phyloP scores from a whole-genome alignment of 192 early-diverging fungal genomes.

The Dispira simplex region DNA sequence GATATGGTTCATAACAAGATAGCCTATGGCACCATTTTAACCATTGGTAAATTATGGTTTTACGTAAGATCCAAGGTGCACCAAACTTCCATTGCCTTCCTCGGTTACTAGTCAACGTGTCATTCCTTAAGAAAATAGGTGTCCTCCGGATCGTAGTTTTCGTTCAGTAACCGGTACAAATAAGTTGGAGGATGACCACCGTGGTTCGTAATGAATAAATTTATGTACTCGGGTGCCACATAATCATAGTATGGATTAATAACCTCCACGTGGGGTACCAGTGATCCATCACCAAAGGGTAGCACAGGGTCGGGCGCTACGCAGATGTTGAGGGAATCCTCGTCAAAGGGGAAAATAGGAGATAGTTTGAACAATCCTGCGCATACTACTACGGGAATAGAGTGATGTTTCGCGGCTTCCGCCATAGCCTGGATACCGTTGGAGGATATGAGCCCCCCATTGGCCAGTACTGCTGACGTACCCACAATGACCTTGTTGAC shows the following conservation, averaged over 20 bases:
- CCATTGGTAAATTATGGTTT: too few species aligned
- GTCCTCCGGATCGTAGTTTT: conserved; percentile 26
- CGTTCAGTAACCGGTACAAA: conserved; percentile 57
- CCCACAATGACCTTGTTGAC: conserved; percentile 95
- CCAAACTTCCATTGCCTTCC: too few species aligned
- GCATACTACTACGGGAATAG: conserved; percentile 85
- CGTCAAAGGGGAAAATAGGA: conserved; percentile 76
- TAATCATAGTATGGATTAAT: conserved; percentile 87
- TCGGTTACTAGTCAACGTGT: too few species aligned
- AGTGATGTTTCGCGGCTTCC: conserved; percentile 81
- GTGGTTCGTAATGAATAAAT: conserved; percentile 79
- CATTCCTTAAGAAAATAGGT: conserved; percentile 5
- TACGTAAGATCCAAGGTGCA: too few species aligned
- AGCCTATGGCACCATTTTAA: too few species aligned
- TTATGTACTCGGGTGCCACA: conserved; percentile 79
- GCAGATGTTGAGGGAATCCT: conserved; percentile 62
- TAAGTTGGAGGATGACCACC: conserved; percentile 65
- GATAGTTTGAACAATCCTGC: conserved; percentile 81
- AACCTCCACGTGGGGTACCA: conserved; percentile 64
- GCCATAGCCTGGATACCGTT: conserved; percentile 71
- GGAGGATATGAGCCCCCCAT: conserved; percentile 79
- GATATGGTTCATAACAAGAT: too few species aligned
- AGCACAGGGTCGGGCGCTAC: conserved; percentile 67
- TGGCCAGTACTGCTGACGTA: conserved; percentile 84
- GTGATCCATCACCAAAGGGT: conserved; percentile 62